Evolutionary conservation across 208 protist species (phyloP), one percentile per base, ranked within the genome.

Genomic region (Acanthamoeba triangularis): DNA sequence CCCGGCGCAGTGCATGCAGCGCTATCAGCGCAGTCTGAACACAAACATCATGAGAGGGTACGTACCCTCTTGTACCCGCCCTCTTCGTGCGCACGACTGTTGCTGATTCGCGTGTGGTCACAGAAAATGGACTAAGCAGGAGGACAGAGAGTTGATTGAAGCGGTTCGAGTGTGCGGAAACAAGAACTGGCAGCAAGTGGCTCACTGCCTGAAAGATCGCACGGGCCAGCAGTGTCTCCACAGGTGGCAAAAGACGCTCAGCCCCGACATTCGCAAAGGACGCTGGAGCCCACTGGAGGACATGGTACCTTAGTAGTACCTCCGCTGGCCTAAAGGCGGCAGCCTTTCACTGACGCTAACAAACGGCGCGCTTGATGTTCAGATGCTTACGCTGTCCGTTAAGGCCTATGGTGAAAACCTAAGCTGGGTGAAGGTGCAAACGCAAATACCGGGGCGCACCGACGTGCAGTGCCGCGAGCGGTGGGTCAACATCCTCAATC

Each of bases 171-270:
- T n/a, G 20, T 95, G 91, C 47, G 97, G 97, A 30, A 87, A 97
- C 11, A 98, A 96, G 88, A 98, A 98, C 82, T 98, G 97, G 97
- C 91, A 95, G n/a, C 47, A 96, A 5, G 85, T 98, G 20, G 90
- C 96, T 0, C 85, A 98, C 28, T 63, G 67, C 23, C 69, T 98
- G 2, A 90, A 96, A 3, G 97, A 94, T 49, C 87, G 97, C 47
- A 97, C 96, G 10, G 96, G 97, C 23, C 97, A 98, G 52, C 97
- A 98, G 84, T 98, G 97, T 87, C n/a, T 98, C 3, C 96, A 98
- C 87, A 65, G 97, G 33, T 98, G 97, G 96, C 85, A 97, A 37
- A 98, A 98, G 93, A 94, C 96, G 33, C 59, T 98, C 28, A 90
- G 96, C 65, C 97, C 97, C 16, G 52, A 52, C 2, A 98, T 98